Evolutionary conservation across 2,329 filamentous ascomycete genomes (phyloP).

Genomic region (Diaporthe citrichinensis): DNA sequence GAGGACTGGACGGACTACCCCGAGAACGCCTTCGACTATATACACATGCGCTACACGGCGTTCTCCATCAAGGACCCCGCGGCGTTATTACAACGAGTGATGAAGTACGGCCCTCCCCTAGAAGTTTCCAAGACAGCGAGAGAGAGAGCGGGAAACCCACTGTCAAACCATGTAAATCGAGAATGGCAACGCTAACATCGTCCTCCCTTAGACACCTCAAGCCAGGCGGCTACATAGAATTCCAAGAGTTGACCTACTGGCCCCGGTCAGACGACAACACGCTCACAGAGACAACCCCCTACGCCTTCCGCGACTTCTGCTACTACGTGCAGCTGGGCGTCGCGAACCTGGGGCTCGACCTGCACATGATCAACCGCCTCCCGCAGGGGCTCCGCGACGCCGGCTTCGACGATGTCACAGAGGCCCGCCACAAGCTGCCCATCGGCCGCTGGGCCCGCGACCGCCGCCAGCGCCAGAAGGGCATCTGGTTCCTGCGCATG

Average conservation of each 20-base stretch:
- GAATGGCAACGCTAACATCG: background rate
- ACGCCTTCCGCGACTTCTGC: constrained; percentile 63
- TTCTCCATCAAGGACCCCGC: constrained; percentile 60
- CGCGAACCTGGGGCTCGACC: constrained; percentile 57
- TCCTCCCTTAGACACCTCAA: constrained; percentile 60
- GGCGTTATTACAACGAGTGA: constrained; percentile 58
- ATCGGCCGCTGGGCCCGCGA: constrained; percentile 64
- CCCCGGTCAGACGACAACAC: constrained; percentile 61
- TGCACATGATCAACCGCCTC: constrained; percentile 56
- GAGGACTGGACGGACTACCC: constrained; percentile 62
- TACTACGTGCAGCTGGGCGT: constrained; percentile 58
- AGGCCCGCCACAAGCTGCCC: constrained; percentile 58
- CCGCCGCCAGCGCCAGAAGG: constrained; percentile 59
- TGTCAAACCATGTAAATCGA: background rate
- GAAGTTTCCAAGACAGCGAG: too few relatives aligned
- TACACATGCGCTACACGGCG: constrained; percentile 63
- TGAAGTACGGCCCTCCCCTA: constrained; percentile 52
- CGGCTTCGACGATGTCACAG: constrained; percentile 58
- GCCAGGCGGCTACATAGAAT: constrained; percentile 65
- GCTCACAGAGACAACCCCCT: constrained; percentile 55
- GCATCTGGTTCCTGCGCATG: constrained; percentile 59
- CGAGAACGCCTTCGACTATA: constrained; percentile 62
- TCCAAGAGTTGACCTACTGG: constrained; percentile 61
- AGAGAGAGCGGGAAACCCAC: too few relatives aligned
- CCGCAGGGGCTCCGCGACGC: constrained; percentile 54